A percentile compares a stretch with the other conserved stretches of the same genome.
These are phyloP conservation scores for Ceratocystis cubensis DNA, from an alignment of 2,329 filamentous ascomycete species.

Conservation along the genomic window DNA sequence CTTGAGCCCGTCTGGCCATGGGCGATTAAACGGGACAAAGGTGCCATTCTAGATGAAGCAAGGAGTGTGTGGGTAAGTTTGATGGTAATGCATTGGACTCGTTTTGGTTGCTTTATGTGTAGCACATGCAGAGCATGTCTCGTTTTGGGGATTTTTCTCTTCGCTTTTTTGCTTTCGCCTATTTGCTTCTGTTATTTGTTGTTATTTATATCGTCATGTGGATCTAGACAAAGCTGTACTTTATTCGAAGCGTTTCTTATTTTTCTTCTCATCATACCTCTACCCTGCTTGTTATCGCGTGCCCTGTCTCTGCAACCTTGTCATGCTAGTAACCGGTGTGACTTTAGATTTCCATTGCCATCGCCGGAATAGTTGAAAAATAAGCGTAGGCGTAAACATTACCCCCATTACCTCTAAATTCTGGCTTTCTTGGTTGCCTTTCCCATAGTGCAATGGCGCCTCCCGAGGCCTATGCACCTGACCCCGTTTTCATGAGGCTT, in stretches of 20 bases:
- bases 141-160: neutral
- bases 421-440: neutral
- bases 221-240: conserved; percentile 8
- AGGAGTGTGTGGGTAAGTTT: neutral
- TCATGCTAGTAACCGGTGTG: neutral
- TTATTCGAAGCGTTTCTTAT: conserved; percentile 9
- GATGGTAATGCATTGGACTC: conserved; percentile 1
- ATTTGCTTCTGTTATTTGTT: neutral
- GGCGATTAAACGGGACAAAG: conserved; percentile 31
- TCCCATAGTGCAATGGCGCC: neutral
- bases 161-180: neutral
- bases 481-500: conserved; percentile 1
- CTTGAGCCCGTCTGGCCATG: conserved; percentile 22
- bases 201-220: neutral
- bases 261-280: neutral
- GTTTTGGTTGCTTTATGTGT: conserved; percentile 2
- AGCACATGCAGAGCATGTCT: neutral
- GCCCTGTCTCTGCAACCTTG: neutral
- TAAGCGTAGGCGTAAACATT: too few relatives aligned
- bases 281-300: too few relatives aligned
- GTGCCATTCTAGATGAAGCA: conserved; percentile 28
- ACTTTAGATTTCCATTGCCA: neutral
- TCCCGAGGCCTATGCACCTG: neutral
- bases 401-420: neutral
- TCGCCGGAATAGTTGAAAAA: too few relatives aligned